phyloP scores from a whole-genome alignment of 768 basidiomycete species.

The Kwoniella europaea region DNA sequence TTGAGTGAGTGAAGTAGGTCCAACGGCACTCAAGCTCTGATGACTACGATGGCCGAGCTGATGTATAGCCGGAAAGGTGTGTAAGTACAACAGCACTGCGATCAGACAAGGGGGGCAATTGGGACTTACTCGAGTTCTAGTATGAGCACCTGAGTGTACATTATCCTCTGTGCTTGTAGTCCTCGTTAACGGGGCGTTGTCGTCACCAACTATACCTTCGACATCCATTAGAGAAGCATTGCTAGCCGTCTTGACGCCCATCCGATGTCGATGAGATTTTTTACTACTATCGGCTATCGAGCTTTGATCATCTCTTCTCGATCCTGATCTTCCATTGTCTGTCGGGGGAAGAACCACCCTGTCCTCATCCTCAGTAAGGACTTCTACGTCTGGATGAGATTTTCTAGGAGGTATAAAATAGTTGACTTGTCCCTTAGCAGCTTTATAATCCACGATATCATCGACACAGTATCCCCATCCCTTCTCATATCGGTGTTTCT shows the following conservation, averaged over 20 bases:
- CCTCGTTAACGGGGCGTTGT: slow-evolving; percentile 26
- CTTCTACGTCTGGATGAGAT: slow-evolving; percentile 5
- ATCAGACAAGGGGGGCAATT: background rate
- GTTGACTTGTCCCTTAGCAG: slow-evolving; percentile 41
- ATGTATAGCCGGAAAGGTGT: background rate
- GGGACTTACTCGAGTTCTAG: slow-evolving; percentile 5
- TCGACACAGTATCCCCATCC: slow-evolving; percentile 45
- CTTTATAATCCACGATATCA: slow-evolving; percentile 44
- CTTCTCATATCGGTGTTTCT: background rate
- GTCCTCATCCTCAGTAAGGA: slow-evolving; percentile 20
- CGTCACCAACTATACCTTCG: slow-evolving; percentile 13
- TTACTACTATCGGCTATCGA: slow-evolving; percentile 26
- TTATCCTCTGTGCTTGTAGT: slow-evolving; percentile 23
- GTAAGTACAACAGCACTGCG: background rate
- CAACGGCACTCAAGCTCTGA: slow-evolving; percentile 33
- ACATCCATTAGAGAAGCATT: slow-evolving; percentile 26
- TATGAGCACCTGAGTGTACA: background rate
- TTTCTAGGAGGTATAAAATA: slow-evolving; percentile 49
- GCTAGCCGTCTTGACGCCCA: slow-evolving; percentile 21
- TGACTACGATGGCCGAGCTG: slow-evolving; percentile 34
- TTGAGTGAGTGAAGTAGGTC: slow-evolving; percentile 26
- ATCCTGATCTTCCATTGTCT: background rate
- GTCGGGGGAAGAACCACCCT: background rate
- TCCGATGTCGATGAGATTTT: slow-evolving; percentile 2
- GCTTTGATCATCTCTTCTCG: slow-evolving; percentile 12